Evolutionary conservation across 1,284 basidiomycete genomes (phyloP).

Genomic region (Melampsora americana): DNA sequence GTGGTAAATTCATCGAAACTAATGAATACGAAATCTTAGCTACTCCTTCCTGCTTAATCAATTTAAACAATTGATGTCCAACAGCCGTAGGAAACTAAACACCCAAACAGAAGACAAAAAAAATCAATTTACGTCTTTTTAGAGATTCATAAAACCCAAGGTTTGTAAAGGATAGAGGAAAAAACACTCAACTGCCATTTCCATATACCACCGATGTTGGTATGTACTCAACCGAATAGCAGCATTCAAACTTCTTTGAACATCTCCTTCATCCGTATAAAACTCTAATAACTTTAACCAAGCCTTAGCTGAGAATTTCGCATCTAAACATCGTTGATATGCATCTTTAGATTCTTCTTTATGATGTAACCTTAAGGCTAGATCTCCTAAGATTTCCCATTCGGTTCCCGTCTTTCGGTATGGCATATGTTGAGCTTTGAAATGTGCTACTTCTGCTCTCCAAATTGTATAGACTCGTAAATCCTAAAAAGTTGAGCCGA

Average conservation of each 20-base stretch:
- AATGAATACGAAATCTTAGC: constrained; percentile 91
- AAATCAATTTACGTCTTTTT: too few relatives aligned
- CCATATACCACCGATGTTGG: constrained; percentile 63
- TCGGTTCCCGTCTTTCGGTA: constrained; percentile 94
- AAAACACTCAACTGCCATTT: constrained; percentile 53
- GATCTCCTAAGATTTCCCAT: constrained; percentile 97
- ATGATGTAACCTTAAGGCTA: constrained; percentile 86
- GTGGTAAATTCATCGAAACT: constrained; percentile 63
- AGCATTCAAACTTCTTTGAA: constrained; percentile 82
- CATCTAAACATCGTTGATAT: constrained; percentile 87
- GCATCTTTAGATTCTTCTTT: constrained; percentile 97
- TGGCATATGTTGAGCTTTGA: constrained; percentile 93
- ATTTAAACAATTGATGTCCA: constrained; percentile 82
- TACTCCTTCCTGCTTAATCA: constrained; percentile 89
- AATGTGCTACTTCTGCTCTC: constrained; percentile 97
- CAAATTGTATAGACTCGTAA: constrained; percentile 99
- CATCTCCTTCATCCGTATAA: constrained; percentile 89
- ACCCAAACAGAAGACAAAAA: neutral
- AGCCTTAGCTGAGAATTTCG: constrained; percentile 83
- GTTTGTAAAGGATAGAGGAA: neutral
- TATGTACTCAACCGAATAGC: constrained; percentile 90
- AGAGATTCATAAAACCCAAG: constrained; percentile 17
- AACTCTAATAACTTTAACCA: constrained; percentile 88
- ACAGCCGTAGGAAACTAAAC: constrained; percentile 81
- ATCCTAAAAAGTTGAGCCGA: constrained; percentile 61